Conservation (phyloP, 306 rosid species). For the Herpetospermum pedunculosum region DNA sequence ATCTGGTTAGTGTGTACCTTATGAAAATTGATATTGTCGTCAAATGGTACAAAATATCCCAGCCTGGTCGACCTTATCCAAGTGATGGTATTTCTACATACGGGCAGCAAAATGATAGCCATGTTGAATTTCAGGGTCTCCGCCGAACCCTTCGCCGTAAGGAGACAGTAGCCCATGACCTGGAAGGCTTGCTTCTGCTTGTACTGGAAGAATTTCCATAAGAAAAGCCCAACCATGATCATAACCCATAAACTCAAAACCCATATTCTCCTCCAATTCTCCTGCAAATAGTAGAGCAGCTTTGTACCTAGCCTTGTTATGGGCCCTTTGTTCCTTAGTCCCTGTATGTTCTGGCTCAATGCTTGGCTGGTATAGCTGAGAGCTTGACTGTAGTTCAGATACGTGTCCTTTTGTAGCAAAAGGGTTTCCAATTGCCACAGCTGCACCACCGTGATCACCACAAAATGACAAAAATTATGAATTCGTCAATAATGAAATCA, state of each 20-base stretch:
- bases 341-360: constrained; percentile 91
- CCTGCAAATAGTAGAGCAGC: constrained; percentile 67
- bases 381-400: constrained; percentile 93
- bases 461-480: constrained; percentile 17
- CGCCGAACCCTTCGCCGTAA: constrained; percentile 78
- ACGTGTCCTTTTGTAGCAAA: constrained; percentile 87
- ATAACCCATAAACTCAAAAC: constrained; percentile 55
- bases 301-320: constrained; percentile 60
- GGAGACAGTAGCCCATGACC: constrained; percentile 85
- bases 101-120: constrained; percentile 86
- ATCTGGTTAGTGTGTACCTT: constrained; percentile 41
- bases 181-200: constrained; percentile 40
- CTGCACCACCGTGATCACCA: constrained; percentile 24
- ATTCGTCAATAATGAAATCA: constrained; percentile 20
- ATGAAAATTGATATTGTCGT: constrained; percentile 97
- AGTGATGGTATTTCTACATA: constrained; percentile 90
- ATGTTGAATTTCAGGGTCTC: constrained; percentile 95
- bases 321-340: constrained; percentile 59
- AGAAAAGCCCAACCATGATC: constrained; percentile 69
- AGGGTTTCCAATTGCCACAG: constrained; percentile 98
- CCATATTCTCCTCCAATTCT: constrained; percentile 92
- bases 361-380: constrained; percentile 98
- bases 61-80: constrained; percentile 81
- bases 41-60: constrained; percentile 58
- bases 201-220: constrained; percentile 81